Conservation (phyloP, 1,284 basidiomycete genomes). For the Pseudozyma flocculosa region DNA sequence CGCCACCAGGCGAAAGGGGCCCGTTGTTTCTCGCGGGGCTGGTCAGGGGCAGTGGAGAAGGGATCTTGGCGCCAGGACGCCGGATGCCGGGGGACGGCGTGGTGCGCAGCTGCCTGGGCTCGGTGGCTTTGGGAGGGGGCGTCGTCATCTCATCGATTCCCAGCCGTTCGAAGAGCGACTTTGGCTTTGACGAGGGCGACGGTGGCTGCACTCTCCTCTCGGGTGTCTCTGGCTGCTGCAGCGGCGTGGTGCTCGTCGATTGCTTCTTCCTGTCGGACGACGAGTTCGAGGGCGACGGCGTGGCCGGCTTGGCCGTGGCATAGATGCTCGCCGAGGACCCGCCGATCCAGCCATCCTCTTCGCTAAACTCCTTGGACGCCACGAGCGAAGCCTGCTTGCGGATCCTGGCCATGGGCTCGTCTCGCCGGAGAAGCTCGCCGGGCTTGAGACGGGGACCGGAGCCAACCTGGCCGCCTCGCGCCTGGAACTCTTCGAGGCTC, state of each 20-base stretch:
- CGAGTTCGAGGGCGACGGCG: not conserved
- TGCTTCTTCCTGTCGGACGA: not conserved
- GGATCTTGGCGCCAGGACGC: constrained; percentile 28
- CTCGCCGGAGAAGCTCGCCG: constrained; percentile 6
- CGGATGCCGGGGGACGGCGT: constrained; percentile 27
- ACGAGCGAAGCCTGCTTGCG: not conserved
- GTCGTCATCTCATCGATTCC: constrained; percentile 5
- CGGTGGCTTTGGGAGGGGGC: not conserved
- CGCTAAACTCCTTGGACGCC: not conserved
- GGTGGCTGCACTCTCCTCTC: not conserved
- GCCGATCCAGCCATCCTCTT: constrained; percentile 34
- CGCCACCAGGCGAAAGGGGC: constrained; percentile 16
- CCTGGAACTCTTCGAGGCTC: constrained; percentile 14
- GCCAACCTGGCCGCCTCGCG: constrained; percentile 14
- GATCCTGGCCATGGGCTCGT: constrained; percentile 4
- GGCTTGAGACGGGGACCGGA: constrained; percentile 12
- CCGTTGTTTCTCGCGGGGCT: constrained; percentile 29
- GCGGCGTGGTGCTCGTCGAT: no score
- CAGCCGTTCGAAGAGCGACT: constrained; percentile 27
- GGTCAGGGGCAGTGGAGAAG: constrained; percentile 29
- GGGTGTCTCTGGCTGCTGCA: constrained; percentile 7
- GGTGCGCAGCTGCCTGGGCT: constrained; percentile 16
- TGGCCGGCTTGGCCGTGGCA: constrained; percentile 11
- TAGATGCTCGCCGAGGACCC: constrained; percentile 41
- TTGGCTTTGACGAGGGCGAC: not conserved